Evolutionary conservation across 2,329 filamentous ascomycete genomes (phyloP).

Genomic region (Neofusicoccum kwambonambiense): DNA sequence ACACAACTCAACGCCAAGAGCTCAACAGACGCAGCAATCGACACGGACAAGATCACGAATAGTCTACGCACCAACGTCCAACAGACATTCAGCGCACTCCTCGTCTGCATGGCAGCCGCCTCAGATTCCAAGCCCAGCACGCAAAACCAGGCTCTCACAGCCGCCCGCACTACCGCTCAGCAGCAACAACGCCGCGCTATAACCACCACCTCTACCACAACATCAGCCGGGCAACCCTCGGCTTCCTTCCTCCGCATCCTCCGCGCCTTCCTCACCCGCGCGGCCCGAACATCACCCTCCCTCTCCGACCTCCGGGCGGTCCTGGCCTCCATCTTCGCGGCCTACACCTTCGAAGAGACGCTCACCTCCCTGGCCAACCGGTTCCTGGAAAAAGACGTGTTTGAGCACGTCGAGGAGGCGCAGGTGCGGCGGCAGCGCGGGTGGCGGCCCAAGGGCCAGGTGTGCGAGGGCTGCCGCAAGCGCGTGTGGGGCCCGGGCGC

Average conservation of each 20-base stretch:
- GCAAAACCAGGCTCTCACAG: constrained; percentile 23
- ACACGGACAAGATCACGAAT: constrained; percentile 61
- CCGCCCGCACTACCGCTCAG: constrained; percentile 24
- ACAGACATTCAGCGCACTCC: constrained; percentile 82
- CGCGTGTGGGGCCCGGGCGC: constrained; percentile 88
- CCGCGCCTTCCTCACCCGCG: constrained; percentile 81
- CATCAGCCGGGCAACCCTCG: constrained; percentile 47
- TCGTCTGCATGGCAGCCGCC: constrained; percentile 61
- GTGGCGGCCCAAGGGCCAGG: constrained; percentile 83
- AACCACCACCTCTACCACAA: constrained; percentile 22
- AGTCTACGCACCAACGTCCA: constrained; percentile 80
- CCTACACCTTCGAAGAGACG: constrained; percentile 92
- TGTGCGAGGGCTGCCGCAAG: constrained; percentile 80
- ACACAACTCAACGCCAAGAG: constrained; percentile 39
- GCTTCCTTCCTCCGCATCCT: constrained; percentile 85
- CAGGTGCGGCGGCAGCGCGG: constrained; percentile 75
- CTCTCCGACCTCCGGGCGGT: constrained; percentile 83
- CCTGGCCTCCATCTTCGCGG: constrained; percentile 84
- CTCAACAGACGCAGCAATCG: constrained; percentile 36
- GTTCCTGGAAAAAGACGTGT: constrained; percentile 84
- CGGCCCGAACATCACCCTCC: constrained; percentile 77
- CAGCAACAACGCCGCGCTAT: constrained; percentile 19
- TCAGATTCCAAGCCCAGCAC: constrained; percentile 30
- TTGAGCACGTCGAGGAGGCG: constrained; percentile 75
- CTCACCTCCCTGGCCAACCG: constrained; percentile 82